Conservation (phyloP, 2,329 filamentous ascomycete genomes). For the Neonectria hederae region DNA sequence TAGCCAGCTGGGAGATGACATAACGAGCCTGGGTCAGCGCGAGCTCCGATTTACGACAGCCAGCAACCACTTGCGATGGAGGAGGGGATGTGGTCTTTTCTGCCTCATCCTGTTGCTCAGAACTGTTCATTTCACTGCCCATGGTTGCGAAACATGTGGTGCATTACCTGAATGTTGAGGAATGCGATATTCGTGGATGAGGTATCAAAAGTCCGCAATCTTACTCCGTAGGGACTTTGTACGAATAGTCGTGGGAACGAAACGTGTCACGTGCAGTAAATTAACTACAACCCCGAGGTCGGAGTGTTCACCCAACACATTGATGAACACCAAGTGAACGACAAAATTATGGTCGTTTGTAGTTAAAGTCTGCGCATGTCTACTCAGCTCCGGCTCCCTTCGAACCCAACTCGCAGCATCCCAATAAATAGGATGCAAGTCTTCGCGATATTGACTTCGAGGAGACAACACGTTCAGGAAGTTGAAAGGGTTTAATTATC, state of each 20-base stretch:
- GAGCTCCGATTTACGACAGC: slow-evolving; percentile 1
- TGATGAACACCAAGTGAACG: not conserved
- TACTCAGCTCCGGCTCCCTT: too few relatives aligned
- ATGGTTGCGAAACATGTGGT: not conserved
- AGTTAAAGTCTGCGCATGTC: too few relatives aligned
- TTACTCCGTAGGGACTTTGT: too few relatives aligned
- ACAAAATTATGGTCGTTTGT: not conserved
- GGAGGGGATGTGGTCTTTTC: not conserved
- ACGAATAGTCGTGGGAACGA: not conserved
- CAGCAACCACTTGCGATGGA: not conserved
- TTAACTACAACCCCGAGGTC: not conserved
- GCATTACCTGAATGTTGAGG: not conserved
- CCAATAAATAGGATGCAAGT: not conserved
- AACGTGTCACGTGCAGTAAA: not conserved
- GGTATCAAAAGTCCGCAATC: not conserved
- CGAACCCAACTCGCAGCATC: too few relatives aligned
- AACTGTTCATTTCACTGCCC: not conserved
- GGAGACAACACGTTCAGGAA: not conserved
- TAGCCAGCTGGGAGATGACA: not conserved
- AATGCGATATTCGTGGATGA: not conserved
- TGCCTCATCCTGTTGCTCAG: not conserved
- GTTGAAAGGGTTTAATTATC: not conserved
- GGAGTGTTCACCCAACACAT: not conserved
- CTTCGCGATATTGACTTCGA: not conserved
- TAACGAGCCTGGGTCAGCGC: not conserved